phyloP scores from a whole-genome alignment of 1,284 basidiomycete species.

The Leccinum colubrinum region DNA sequence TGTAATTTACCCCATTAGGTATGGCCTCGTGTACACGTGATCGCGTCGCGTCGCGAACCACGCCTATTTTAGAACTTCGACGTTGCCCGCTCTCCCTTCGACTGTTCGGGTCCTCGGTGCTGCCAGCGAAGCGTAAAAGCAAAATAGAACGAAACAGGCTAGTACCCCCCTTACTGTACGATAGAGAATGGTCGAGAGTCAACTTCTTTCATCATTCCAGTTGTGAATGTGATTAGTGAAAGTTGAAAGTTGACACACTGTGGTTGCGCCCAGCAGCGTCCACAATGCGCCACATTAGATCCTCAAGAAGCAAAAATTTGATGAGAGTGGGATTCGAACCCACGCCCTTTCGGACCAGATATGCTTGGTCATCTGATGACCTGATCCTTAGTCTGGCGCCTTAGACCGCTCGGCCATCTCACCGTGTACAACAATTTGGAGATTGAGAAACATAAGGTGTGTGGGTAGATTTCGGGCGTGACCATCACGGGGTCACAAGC shows the following conservation, averaged over 20 bases:
- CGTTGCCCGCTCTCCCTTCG: background rate
- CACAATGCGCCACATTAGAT: background rate
- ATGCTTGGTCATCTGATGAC: constrained; percentile 35
- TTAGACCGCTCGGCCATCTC: constrained; percentile 53
- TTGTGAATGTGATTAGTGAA: background rate
- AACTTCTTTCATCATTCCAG: background rate
- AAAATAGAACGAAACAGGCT: background rate
- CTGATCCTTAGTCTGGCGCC: constrained; percentile 63
- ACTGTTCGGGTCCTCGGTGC: constrained; percentile 5
- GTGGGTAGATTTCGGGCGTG: constrained; percentile 4
- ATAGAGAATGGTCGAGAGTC: background rate
- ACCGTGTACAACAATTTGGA: background rate
- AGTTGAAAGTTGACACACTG: background rate
- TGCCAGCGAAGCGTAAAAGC: background rate
- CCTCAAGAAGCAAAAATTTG: constrained; percentile 4
- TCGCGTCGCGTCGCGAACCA: constrained; percentile 21
- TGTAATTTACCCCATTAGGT: constrained; percentile 17
- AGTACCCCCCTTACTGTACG: too few relatives aligned
- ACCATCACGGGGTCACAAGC: constrained; percentile 25
- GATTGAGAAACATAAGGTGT: background rate
- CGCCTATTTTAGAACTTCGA: background rate
- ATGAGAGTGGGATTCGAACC: constrained; percentile 70
- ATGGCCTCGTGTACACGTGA: constrained; percentile 21
- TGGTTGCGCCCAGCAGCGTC: background rate
- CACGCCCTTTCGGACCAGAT: constrained; percentile 64